Conservation (phyloP, 225 moss, liverwort and hornwort species). For the Ulota crispa region DNA sequence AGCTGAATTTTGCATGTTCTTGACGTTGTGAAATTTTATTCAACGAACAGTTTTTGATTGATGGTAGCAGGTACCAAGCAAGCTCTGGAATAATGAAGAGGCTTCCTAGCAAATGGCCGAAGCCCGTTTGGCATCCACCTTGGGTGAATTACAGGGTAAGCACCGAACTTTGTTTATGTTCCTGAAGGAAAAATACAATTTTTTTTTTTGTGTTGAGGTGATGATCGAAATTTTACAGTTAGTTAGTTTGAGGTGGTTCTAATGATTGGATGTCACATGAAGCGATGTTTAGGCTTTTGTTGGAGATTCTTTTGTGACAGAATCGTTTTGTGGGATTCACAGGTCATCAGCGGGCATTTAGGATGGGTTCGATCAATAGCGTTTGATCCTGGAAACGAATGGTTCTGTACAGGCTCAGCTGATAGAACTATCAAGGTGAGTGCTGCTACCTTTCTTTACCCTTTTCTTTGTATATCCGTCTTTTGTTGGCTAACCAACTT, state of each 20-base stretch:
- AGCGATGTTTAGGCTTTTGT: neutral
- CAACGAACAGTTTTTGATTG: neutral
- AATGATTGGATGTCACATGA: constrained; percentile 1
- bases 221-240: neutral
- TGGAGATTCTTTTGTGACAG: neutral
- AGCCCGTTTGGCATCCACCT: constrained; percentile 98
- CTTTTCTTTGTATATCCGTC: neutral
- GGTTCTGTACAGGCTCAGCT: constrained; percentile 99
- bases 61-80: constrained; percentile 67
- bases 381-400: constrained; percentile 96
- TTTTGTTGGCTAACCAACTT: constrained; percentile 1
- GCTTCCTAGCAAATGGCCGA: constrained; percentile 98
- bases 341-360: constrained; percentile 98
- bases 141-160: constrained; percentile 97
- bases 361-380: constrained; percentile 97
- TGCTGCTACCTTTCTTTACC: neutral
- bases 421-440: constrained; percentile 93
- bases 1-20: neutral
- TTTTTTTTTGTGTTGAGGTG: neutral
- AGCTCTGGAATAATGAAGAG: constrained; percentile 96
- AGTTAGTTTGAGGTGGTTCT: neutral
- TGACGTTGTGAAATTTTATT: neutral
- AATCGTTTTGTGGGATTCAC: constrained; percentile 28
- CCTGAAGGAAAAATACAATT: neutral
- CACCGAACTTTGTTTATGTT: neutral